Conservation (phyloP, 2,329 filamentous ascomycete species). For the Emydomyces testavorans region DNA sequence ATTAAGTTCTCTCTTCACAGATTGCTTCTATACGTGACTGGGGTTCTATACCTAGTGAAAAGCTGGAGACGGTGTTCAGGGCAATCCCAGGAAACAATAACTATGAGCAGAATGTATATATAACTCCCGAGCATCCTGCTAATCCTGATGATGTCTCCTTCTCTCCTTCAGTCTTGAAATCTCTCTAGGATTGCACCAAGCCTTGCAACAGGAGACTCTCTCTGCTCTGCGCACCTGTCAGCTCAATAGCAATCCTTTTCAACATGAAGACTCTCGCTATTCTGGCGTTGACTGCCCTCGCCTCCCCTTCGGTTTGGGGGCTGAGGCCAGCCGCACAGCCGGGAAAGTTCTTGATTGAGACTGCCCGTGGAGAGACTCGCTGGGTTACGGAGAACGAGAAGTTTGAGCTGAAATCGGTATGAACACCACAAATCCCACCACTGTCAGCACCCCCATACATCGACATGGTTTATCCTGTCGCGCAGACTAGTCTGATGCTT, state of each 20-base stretch:
- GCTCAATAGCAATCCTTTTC: too few species aligned
- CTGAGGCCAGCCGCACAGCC: conserved; percentile 14
- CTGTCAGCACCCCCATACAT: too few species aligned
- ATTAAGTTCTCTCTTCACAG: background rate
- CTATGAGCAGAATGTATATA: too few species aligned
- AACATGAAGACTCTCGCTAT: conserved; percentile 29
- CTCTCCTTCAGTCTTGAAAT: background rate
- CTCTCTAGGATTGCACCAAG: background rate
- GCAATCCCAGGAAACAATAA: background rate
- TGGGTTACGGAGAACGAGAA: conserved; percentile 94
- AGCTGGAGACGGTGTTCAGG: background rate
- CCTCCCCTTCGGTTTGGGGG: conserved; percentile 21
- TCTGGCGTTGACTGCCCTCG: conserved; percentile 24
- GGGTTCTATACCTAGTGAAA: background rate
- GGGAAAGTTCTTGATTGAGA: conserved; percentile 63
- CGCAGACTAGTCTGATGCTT: too few species aligned
- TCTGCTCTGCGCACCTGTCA: too few species aligned
- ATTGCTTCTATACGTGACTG: background rate
- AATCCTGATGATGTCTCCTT: too few species aligned
- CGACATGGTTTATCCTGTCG: too few species aligned
- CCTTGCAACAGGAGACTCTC: too few species aligned
- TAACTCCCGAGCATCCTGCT: background rate
- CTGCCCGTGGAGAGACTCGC: conserved; percentile 64
- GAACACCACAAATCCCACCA: too few species aligned
- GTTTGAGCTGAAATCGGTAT: conserved; percentile 74